Evolutionary conservation across 352 stramenopile species (phyloP).

Genomic region (Phytophthora agathidicida): DNA sequence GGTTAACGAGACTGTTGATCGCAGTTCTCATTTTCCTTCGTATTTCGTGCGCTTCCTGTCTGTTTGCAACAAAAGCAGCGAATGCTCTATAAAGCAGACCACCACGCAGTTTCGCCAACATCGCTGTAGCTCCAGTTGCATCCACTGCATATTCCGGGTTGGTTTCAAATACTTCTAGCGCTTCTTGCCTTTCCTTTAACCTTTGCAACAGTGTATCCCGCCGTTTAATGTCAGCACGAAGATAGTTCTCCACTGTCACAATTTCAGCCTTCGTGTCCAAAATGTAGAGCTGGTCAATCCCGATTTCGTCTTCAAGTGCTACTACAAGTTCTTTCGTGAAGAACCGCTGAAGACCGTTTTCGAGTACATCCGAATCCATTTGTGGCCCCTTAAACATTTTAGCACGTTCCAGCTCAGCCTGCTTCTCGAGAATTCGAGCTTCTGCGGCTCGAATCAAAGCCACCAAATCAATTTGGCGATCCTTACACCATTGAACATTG

Average conservation of each 20-base stretch:
- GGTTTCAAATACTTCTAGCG: conserved; percentile 55
- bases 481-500: conserved; percentile 81
- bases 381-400: conserved; percentile 68
- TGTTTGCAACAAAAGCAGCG: conserved; percentile 52
- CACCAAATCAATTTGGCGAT: conserved; percentile 72
- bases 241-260: conserved; percentile 71
- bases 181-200: conserved; percentile 48
- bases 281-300: conserved; percentile 89
- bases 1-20: conserved; percentile 27
- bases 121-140: conserved; percentile 17
- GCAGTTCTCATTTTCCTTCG: conserved; percentile 50
- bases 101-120: conserved; percentile 46
- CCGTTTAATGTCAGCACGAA: conserved; percentile 61
- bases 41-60: conserved; percentile 30
- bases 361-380: conserved; percentile 83
- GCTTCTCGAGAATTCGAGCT: conserved; percentile 76
- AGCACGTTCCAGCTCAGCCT: conserved; percentile 75
- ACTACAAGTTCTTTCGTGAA: conserved; percentile 79
- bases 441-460: conserved; percentile 72
- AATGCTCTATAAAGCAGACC: conserved; percentile 57
- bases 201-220: conserved; percentile 35
- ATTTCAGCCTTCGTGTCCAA: conserved; percentile 77
- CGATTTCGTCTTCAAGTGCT: conserved; percentile 79
- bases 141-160: conserved; percentile 29
- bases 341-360: conserved; percentile 76